These are phyloP conservation scores for Mollisiaceae sp. DNA, from an alignment of 2,329 filamentous ascomycete genomes.

Conservation along the genomic window DNA sequence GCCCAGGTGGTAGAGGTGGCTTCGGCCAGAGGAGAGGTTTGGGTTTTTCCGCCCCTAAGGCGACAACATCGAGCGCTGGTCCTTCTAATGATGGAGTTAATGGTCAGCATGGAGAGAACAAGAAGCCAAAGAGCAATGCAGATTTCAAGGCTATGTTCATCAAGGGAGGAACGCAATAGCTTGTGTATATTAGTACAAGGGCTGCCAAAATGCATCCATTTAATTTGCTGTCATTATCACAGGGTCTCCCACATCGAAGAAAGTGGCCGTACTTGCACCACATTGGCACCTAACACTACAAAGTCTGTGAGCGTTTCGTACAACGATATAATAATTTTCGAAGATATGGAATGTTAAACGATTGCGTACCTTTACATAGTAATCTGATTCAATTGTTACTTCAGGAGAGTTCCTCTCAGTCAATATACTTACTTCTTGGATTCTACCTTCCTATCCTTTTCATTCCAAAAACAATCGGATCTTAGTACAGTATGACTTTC, in stretches of 20 bases:
- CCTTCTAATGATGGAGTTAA: slow-evolving; percentile 28
- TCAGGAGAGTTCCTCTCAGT: not conserved
- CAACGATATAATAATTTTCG: no score
- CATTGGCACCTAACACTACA: no score
- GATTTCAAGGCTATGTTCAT: slow-evolving; percentile 57
- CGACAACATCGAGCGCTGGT: slow-evolving; percentile 18
- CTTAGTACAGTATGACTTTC: slow-evolving; percentile 6
- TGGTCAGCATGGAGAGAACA: slow-evolving; percentile 33
- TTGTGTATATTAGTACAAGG: slow-evolving; percentile 8
- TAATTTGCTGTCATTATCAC: not conserved
- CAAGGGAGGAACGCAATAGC: slow-evolving; percentile 35
- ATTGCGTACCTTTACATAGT: no score
- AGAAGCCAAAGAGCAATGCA: slow-evolving; percentile 56
- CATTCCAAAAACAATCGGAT: not conserved
- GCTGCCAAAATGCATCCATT: not conserved
- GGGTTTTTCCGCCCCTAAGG: slow-evolving; percentile 35
- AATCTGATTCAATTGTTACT: no score
- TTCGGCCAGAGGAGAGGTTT: slow-evolving; percentile 44
- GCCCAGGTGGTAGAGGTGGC: slow-evolving; percentile 44
- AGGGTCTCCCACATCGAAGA: not conserved
- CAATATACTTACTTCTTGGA: not conserved
- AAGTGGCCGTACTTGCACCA: no score
- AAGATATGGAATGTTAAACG: no score
- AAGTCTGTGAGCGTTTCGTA: no score
- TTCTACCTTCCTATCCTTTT: not conserved